A percentile compares a stretch with the other conserved stretches of the same genome.
Evolutionary conservation across 2,329 filamentous ascomycete species (phyloP).

Genomic region (Pseudocercospora macadamiae): DNA sequence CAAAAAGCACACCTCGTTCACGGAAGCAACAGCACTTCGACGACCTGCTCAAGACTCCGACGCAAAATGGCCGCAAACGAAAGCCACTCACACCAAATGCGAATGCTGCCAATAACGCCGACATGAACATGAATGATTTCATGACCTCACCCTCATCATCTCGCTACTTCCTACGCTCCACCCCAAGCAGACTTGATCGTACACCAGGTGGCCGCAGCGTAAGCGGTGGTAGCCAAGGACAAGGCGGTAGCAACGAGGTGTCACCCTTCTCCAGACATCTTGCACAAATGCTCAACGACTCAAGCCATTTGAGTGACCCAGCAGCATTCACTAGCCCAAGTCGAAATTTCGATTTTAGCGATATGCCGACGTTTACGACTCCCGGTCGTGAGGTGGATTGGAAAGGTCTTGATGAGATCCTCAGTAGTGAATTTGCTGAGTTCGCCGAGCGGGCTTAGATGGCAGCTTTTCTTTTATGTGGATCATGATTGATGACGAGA

Average conservation of each 20-base stretch:
- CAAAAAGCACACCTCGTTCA: slow-evolving; percentile 56
- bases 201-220: slow-evolving; percentile 34
- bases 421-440: slow-evolving; percentile 36
- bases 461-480: neutral
- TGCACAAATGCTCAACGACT: slow-evolving; percentile 64
- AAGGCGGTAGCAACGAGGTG: slow-evolving; percentile 32
- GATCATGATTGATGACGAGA: neutral
- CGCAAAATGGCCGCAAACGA: slow-evolving; percentile 41
- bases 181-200: slow-evolving; percentile 41
- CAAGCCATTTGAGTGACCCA: slow-evolving; percentile 25
- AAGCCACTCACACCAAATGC: slow-evolving; percentile 35
- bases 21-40: slow-evolving; percentile 33
- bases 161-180: slow-evolving; percentile 44
- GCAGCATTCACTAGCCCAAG: slow-evolving; percentile 34
- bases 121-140: slow-evolving; percentile 38
- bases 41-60: slow-evolving; percentile 52
- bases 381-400: slow-evolving; percentile 35
- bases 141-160: slow-evolving; percentile 39
- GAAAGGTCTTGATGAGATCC: slow-evolving; percentile 33
- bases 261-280: slow-evolving; percentile 67
- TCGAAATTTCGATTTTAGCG: slow-evolving; percentile 36
- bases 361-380: slow-evolving; percentile 38
- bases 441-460: neutral
- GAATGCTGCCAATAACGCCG: slow-evolving; percentile 32
- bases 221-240: slow-evolving; percentile 21